These are phyloP conservation scores for Coemansia sp. DNA, from an alignment of 192 early-diverging fungal species.

Conservation along the genomic window DNA sequence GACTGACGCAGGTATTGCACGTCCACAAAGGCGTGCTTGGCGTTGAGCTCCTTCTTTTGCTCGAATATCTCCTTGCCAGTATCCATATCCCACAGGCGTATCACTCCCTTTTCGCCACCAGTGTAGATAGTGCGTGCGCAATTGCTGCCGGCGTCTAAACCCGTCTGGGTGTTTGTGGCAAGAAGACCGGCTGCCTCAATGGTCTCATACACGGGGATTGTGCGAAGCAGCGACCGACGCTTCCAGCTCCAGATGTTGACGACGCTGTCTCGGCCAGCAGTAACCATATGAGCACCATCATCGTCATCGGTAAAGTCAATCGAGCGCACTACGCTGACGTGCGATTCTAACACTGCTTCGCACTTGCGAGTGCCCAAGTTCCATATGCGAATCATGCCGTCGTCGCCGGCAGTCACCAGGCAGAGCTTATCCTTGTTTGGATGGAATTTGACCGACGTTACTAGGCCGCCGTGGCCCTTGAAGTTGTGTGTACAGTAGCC, in stretches of 20 bases:
- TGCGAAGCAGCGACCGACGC: conserved; percentile 65
- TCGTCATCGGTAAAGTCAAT: conserved; percentile 69
- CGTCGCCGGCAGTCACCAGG: conserved; percentile 87
- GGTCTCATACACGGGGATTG: conserved; percentile 86
- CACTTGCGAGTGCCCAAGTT: conserved; percentile 77
- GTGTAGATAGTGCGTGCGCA: conserved; percentile 68
- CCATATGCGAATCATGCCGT: conserved; percentile 90
- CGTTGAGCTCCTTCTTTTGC: conserved; percentile 70
- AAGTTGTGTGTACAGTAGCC: conserved; percentile 96
- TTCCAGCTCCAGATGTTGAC: conserved; percentile 86
- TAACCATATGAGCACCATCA: conserved; percentile 70
- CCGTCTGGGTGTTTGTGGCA: conserved; percentile 29
- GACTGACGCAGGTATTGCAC: conserved; percentile 62
- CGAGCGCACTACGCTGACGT: conserved; percentile 89
- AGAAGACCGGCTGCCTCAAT: conserved; percentile 84
- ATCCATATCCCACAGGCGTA: conserved; percentile 87
- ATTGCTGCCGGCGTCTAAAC: conserved; percentile 42
- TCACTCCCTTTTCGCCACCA: conserved; percentile 77
- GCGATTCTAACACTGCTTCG: conserved; percentile 73
- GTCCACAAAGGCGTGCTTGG: conserved; percentile 75
- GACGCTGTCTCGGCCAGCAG: conserved; percentile 88
- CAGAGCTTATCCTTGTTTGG: conserved; percentile 59
- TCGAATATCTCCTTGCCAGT: conserved; percentile 68
- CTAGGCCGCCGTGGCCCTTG: conserved; percentile 85
- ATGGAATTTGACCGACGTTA: conserved; percentile 84